Evolutionary conservation across 768 basidiomycete genomes (phyloP).

Genomic region (Suillus alpinus): DNA sequence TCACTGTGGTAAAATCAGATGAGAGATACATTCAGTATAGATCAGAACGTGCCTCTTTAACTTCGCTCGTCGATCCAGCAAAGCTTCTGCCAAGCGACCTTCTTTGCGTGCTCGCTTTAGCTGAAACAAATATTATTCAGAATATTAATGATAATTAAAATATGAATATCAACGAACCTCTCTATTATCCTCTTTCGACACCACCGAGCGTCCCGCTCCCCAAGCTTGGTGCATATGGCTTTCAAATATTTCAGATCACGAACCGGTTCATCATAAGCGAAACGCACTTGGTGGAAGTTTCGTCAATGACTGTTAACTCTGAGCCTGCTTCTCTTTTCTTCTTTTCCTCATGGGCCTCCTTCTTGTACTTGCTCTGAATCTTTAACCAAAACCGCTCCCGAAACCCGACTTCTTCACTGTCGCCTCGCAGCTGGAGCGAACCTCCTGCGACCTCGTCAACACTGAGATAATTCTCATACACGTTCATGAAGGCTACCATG

Average conservation of each 20-base stretch:
- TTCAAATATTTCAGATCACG: conserved; percentile 6
- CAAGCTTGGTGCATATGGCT: conserved; percentile 79
- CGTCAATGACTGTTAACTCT: conserved; percentile 59
- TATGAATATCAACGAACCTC: conserved; percentile 46
- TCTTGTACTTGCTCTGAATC: conserved; percentile 86
- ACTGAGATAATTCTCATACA: conserved; percentile 84
- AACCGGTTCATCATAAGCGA: conserved; percentile 6
- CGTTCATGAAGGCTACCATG: conserved; percentile 84
- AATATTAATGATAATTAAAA: conserved; percentile 5
- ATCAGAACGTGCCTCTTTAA: conserved; percentile 65
- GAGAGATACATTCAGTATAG: neutral
- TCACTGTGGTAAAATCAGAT: conserved; percentile 30
- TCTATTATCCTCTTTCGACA: conserved; percentile 68
- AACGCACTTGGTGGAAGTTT: conserved; percentile 70
- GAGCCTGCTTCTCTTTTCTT: conserved; percentile 61
- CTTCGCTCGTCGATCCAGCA: conserved; percentile 78
- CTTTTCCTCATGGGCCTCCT: conserved; percentile 76
- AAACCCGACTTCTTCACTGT: conserved; percentile 84
- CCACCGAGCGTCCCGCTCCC: conserved; percentile 75
- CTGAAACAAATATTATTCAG: conserved; percentile 33
- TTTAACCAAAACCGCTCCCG: conserved; percentile 86
- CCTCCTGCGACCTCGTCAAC: conserved; percentile 89
- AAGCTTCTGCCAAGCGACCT: conserved; percentile 74
- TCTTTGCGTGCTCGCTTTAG: conserved; percentile 78
- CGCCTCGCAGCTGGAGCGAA: conserved; percentile 70